Evolutionary conservation across 1,284 basidiomycete species (phyloP), one percentile per base, ranked within the genome.

Genomic region (Amylostereum areolatum): DNA sequence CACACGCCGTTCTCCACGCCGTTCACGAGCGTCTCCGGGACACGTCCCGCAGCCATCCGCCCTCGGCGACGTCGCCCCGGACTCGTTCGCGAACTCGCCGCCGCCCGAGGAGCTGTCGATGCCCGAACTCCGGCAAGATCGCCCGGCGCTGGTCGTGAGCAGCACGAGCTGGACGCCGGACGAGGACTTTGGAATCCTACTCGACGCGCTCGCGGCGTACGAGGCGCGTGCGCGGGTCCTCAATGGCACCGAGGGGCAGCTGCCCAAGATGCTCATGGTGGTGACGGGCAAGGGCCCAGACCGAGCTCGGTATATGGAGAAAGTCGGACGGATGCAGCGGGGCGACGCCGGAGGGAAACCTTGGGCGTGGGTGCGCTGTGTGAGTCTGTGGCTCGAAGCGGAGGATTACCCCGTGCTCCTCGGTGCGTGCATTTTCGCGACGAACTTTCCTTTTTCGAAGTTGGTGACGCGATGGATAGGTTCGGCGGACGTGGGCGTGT

Each of bases 121-220:
- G 54, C 69, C 64, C 33, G 27, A 59, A 9, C 65, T 82, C 18
- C 78, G 86, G 11, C 56, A 69, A 2, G 85, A 91, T 56, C 76
- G 95, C 52, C 92, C 93, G 2, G 94, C 92, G 0, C 70, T 99
- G 3, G 60, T 98, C 24, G 85, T 99, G 24, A 92, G 89, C 28
- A 92, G 92, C 57, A 99, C 97, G 0, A 93, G 89, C 8, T 99
- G 97, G 96, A 99, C 97, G 0, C 84, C 91, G 5, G 97, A 99
- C 62, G 97, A 99, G 66, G 94, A 99, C 65, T 98, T 99, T 56
- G 72, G 77, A 3, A 78, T 97, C 40, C 77, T 99, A 4, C 66
- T 97, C 11, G 72, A 78, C 11, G 91, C 92, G 6, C 69, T 97
- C 37, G 61, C 62, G 5, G 46, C 72, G 28, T 97, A 95, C 63